These are phyloP conservation scores for Collariella sp. DNA, from an alignment of 495 filamentous ascomycete genomes.

Conservation along the genomic window DNA sequence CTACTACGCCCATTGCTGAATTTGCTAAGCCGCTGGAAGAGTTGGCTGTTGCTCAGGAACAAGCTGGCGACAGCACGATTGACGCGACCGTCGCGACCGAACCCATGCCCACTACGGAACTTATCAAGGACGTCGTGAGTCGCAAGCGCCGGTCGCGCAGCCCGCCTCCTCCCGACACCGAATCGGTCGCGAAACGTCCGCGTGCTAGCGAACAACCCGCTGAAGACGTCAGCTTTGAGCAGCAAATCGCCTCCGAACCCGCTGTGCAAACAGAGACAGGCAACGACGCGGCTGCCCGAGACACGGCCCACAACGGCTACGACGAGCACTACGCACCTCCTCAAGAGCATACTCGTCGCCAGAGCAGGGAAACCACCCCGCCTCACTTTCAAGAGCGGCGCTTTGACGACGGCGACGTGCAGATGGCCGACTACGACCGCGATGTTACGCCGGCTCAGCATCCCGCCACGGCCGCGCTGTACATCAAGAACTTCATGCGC, in stretches of 20 bases:
- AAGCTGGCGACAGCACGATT: constrained; percentile 3
- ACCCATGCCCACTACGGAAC: constrained; percentile 12
- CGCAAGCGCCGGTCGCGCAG: constrained; percentile 66
- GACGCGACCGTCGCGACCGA: constrained; percentile 7
- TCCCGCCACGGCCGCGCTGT: constrained; percentile 74
- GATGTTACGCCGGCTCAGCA: constrained; percentile 62
- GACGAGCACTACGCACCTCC: background rate
- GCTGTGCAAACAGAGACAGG: background rate
- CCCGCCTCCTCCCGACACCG: constrained; percentile 46
- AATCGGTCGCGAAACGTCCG: constrained; percentile 36
- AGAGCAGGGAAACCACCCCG: background rate
- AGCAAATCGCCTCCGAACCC: background rate
- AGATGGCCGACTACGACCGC: constrained; percentile 24
- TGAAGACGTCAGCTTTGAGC: constrained; percentile 4
- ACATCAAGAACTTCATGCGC: constrained; percentile 86
- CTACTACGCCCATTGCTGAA: background rate
- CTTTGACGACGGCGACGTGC: background rate
- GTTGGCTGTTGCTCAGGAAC: background rate
- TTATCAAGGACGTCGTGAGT: constrained; percentile 54
- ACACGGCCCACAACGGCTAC: background rate
- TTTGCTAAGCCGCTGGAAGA: background rate
- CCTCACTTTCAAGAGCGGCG: background rate
- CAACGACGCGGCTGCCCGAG: constrained; percentile 6
- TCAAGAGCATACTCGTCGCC: background rate
- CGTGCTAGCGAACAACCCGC: constrained; percentile 22